Conservation (phyloP, 306 rosid genomes). For the Potentilla sterilis region DNA sequence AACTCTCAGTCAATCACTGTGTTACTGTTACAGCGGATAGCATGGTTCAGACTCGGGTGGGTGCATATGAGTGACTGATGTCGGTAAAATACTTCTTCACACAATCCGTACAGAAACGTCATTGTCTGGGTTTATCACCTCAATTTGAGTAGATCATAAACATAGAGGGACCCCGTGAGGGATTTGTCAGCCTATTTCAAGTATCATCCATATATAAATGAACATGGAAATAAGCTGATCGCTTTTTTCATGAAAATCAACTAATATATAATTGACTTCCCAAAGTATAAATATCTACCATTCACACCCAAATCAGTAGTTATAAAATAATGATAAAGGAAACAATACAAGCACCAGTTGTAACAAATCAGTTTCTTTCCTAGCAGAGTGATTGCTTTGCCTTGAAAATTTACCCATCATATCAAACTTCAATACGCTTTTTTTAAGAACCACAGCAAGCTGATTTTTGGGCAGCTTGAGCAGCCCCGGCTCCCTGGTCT, state of each 20-base stretch:
- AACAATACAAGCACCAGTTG: conserved; percentile 51
- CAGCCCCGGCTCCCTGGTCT: conserved; percentile 70
- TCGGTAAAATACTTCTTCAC: background rate
- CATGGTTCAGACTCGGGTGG: background rate
- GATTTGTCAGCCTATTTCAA: background rate
- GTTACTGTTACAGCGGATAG: background rate
- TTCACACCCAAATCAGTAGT: conserved; percentile 58
- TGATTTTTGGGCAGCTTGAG: conserved; percentile 66
- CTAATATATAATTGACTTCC: conserved; percentile 48
- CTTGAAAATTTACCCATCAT: conserved; percentile 33
- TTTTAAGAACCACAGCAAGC: conserved; percentile 86
- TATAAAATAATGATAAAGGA: conserved; percentile 35
- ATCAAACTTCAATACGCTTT: conserved; percentile 11
- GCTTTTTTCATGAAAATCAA: conserved; percentile 26
- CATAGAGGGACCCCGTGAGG: background rate
- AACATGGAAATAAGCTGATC: background rate
- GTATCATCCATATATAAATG: background rate
- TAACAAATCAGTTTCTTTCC: conserved; percentile 51
- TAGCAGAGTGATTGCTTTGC: conserved; percentile 35
- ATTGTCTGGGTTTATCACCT: background rate
- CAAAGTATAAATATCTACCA: conserved; percentile 46
- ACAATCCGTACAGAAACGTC: background rate
- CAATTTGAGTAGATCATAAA: background rate
- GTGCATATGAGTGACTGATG: background rate
- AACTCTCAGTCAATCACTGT: background rate